Base-by-base conservation (phyloP, 352 stramenopile species). In the Phytophthora macrochlamydospora region DNA sequence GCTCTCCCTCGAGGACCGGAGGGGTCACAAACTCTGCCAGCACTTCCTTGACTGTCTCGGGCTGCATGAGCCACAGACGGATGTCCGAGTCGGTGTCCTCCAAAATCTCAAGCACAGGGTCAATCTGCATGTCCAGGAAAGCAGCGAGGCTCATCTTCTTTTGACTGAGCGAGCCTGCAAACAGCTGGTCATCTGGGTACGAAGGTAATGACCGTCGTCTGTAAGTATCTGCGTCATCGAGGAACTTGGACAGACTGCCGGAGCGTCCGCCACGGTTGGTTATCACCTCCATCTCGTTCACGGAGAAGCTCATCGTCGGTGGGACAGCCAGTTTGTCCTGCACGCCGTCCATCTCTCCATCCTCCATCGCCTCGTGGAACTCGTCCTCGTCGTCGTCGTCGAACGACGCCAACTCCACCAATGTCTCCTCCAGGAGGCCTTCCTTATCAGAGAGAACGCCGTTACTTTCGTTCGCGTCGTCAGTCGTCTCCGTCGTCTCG, bases 61-160 rank as follows among this genome's bases (percentile, higher is more conserved):
- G 73, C 62, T 91, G 81, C 79, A 93, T 88, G 28, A 95, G 74
- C 88, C 88, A 95, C 3, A 91, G 70, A 12, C 88, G 85, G 53
- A 95, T 83, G 53, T 93, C 88, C 53, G 85, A 94, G 75, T 95
- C 88, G 4, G 83, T 83, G 66, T 95, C 88, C 58, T 95, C 88
- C 8, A 95, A 60, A 56, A 92, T 87, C 72, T 95, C 88, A 46
- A 94, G 81, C 33, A 95, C 90, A 29, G 86, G 83, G 56, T 95
- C 88, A 56, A 95, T 93, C 48, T 84, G 83, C 81, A 95, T 92
- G 55, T 89, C 78, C 31, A 95, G 59, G 59, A 95, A 91, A 14
- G 75, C 72, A 1, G 68, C 42, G 9, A 95, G 73, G 4, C 73
- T 92, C 71, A 92, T 87, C 50, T 76, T 83, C 69, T 94, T 92